Evolutionary conservation across 2,329 filamentous ascomycete genomes (phyloP).

Genomic region (Aureobasidium leucospermi): DNA sequence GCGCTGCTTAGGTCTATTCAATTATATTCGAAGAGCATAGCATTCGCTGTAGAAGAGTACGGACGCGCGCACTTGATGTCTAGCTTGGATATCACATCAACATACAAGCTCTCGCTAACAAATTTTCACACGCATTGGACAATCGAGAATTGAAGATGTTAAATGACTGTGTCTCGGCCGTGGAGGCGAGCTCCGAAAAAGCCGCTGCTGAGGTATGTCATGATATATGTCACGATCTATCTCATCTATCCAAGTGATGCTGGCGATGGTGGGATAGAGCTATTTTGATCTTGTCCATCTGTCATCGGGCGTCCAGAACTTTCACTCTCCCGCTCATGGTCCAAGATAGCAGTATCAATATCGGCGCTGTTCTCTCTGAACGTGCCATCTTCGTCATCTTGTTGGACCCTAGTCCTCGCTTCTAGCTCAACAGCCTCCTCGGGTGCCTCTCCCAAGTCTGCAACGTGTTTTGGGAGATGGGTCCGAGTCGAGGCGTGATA

Average conservation of each 20-base stretch:
- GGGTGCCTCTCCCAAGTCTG: background rate
- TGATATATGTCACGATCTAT: too few species aligned
- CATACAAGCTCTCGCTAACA: too few species aligned
- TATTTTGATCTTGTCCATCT: background rate
- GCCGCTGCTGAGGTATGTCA: too few species aligned
- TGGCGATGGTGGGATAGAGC: background rate
- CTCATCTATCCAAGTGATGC: background rate
- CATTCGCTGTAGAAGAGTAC: too few species aligned
- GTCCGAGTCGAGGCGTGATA: background rate
- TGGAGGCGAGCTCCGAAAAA: too few species aligned
- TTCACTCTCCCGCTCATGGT: background rate
- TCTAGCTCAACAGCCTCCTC: background rate
- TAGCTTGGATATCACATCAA: too few species aligned
- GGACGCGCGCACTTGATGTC: too few species aligned
- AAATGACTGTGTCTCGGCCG: too few species aligned
- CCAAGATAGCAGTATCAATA: background rate
- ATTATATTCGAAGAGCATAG: background rate
- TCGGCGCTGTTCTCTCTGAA: background rate
- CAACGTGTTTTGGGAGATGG: background rate
- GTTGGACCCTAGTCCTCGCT: background rate
- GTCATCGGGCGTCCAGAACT: background rate
- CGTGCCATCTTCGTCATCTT: background rate
- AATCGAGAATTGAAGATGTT: too few species aligned
- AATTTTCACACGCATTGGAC: too few species aligned
- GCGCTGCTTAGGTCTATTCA: background rate